phyloP scores from a whole-genome alignment of 441 rosid genomes.

The Euphorbia corollata region DNA sequence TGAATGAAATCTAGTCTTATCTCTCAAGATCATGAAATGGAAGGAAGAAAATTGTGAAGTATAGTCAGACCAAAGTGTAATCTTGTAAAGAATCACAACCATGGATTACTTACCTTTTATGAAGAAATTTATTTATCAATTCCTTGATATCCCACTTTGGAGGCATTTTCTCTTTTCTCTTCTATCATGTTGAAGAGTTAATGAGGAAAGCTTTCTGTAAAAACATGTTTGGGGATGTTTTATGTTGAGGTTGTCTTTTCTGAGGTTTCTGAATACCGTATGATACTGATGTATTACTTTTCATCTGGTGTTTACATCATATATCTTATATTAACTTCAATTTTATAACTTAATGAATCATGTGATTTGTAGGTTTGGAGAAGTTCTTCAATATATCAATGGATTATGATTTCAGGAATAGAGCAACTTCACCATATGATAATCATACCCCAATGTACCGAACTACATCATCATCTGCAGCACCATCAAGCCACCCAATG shows the following conservation, averaged over 20 bases:
- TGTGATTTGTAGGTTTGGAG: not conserved
- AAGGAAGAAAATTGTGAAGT: not conserved
- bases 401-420: constrained; percentile 47
- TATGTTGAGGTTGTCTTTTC: not conserved
- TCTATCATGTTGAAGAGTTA: not conserved
- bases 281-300: not conserved
- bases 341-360: not conserved
- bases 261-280: not conserved
- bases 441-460: constrained; percentile 28
- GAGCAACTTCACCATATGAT: constrained; percentile 35
- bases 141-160: not conserved
- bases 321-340: not conserved
- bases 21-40: not conserved
- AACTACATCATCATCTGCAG: not conserved
- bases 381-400: constrained; percentile 17
- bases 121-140: not conserved
- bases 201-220: not conserved
- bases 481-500: constrained; percentile 19
- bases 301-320: not conserved
- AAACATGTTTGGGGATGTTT: too few species aligned
- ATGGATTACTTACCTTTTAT: not conserved
- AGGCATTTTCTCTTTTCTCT: not conserved
- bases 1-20: not conserved
- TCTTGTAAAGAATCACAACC: not conserved
- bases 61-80: not conserved